A percentile compares a stretch with the other conserved stretches of the same genome.
Evolutionary conservation across 2,329 filamentous ascomycete species (phyloP).

Genomic region (Fusarium keratoplasticum): DNA sequence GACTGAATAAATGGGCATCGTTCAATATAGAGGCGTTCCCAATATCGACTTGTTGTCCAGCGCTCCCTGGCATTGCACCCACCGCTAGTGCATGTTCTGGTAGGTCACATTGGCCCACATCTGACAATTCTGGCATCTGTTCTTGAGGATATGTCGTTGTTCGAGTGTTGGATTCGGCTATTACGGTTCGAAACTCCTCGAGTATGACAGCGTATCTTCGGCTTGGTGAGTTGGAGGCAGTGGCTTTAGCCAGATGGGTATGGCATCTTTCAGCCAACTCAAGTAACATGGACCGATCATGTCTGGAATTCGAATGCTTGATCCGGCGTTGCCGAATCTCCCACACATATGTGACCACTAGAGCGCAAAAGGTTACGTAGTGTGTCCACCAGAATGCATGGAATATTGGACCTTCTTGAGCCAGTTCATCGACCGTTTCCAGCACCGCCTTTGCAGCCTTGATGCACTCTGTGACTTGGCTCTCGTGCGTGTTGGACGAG

Average conservation of each 20-base stretch:
- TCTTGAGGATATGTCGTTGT: background rate
- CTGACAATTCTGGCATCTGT: background rate
- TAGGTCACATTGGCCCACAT: background rate
- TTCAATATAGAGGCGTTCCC: background rate
- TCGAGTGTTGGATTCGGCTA: background rate
- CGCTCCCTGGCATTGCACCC: background rate
- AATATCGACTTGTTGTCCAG: background rate
- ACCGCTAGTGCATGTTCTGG: background rate
- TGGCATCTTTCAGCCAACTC: constrained; percentile 42
- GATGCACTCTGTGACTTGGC: constrained; percentile 57
- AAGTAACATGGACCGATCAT: constrained; percentile 31
- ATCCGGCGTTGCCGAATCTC: constrained; percentile 47
- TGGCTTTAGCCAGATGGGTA: constrained; percentile 29
- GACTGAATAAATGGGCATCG: constrained; percentile 20
- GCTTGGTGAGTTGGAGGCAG: constrained; percentile 34
- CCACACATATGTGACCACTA: constrained; percentile 66
- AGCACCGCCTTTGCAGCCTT: constrained; percentile 48
- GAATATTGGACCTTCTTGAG: constrained; percentile 53
- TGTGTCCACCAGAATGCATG: constrained; percentile 66
- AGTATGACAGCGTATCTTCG: constrained; percentile 34
- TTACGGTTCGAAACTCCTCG: constrained; percentile 23
- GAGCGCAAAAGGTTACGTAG: constrained; percentile 65
- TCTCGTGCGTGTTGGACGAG: constrained; percentile 7
- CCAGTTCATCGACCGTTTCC: constrained; percentile 56
- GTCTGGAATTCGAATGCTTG: constrained; percentile 11